These are phyloP conservation scores for Trametes cingulata DNA, from an alignment of 768 basidiomycete genomes.

Conservation along the genomic window DNA sequence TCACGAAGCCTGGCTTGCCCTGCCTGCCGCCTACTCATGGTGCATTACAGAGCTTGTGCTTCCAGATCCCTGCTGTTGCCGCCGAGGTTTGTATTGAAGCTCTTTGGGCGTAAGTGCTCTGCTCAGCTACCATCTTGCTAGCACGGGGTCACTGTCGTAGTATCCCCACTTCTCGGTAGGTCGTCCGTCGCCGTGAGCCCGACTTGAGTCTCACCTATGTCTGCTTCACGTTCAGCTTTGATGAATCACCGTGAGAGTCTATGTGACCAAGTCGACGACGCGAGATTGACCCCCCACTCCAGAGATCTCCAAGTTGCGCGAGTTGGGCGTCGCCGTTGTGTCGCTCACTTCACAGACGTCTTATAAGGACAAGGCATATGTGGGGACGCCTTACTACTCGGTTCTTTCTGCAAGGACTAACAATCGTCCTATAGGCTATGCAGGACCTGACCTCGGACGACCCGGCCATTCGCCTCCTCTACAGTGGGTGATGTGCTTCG, in stretches of 20 bases:
- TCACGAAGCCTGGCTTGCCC: no score
- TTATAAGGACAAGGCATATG: constrained; percentile 54
- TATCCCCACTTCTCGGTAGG: constrained; percentile 77
- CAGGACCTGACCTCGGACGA: constrained; percentile 60
- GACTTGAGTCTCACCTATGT: neutral
- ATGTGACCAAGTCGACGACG: neutral
- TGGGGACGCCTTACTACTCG: constrained; percentile 27
- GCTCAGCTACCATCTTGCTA: constrained; percentile 27
- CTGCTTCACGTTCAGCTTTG: constrained; percentile 47
- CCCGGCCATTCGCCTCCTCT: constrained; percentile 63
- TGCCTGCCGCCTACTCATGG: neutral
- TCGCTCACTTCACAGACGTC: constrained; percentile 70
- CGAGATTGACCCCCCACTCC: neutral
- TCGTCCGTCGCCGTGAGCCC: neutral
- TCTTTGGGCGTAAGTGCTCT: neutral
- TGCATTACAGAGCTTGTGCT: constrained; percentile 68
- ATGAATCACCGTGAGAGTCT: constrained; percentile 73
- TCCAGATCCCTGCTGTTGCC: constrained; percentile 78
- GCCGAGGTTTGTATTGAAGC: constrained; percentile 46
- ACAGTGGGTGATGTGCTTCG: constrained; percentile 50
- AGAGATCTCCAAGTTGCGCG: constrained; percentile 67
- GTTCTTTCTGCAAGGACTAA: neutral
- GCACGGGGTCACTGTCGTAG: constrained; percentile 71
- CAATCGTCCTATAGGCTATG: constrained; percentile 53
- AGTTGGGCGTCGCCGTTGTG: constrained; percentile 55